phyloP scores from a whole-genome alignment of 352 stramenopile species.

The Pythium phragmiticola region DNA sequence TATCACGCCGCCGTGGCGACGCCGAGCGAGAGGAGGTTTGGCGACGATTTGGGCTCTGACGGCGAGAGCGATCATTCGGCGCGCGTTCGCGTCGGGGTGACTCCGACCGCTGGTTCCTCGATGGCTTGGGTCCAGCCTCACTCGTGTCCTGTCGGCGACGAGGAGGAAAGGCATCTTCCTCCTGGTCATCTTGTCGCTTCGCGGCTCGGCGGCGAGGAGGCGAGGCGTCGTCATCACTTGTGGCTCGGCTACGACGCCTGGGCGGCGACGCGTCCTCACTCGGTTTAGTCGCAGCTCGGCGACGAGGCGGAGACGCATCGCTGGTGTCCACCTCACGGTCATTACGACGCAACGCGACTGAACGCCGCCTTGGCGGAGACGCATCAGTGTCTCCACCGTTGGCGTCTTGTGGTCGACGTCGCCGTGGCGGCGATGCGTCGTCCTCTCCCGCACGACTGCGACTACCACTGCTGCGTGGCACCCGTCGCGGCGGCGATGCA shows the following conservation, averaged over 20 bases:
- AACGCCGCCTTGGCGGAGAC: constrained; percentile 17
- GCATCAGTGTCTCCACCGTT: constrained; percentile 7
- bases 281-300: background rate
- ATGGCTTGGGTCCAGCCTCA: too few relatives aligned
- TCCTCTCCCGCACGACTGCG: background rate
- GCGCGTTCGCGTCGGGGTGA: constrained; percentile 8
- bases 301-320: constrained; percentile 22
- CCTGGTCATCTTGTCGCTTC: background rate
- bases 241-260: constrained; percentile 18
- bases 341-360: background rate
- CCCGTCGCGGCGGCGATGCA: constrained; percentile 42
- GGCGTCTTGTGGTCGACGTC: background rate
- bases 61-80: background rate
- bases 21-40: constrained; percentile 5
- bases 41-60: background rate
- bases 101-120: background rate
- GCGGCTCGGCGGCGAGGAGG: constrained; percentile 8
- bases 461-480: background rate
- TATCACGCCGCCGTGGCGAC: constrained; percentile 11
- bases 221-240: constrained; percentile 17
- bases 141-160: too few relatives aligned
- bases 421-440: constrained; percentile 19
- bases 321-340: background rate
- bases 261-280: background rate
- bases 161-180: too few relatives aligned